Percentiles rank a stretch among this genome's conserved stretches.
Conservation (phyloP, 164 flowering plant genomes). For the Kingdonia uniflora region DNA sequence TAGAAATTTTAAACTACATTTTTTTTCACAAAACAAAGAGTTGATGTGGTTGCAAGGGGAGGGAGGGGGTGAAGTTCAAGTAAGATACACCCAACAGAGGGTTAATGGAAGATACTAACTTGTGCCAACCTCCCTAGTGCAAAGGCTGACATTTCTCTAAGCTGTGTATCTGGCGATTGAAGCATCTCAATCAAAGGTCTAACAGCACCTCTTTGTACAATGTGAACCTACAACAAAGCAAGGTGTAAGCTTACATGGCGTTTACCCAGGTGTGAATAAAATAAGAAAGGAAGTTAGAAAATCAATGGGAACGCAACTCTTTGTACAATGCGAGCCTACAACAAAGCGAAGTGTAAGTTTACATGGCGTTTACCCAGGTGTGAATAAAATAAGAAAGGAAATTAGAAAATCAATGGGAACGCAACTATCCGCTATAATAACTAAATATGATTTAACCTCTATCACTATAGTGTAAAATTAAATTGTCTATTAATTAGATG, state of each 20-base stretch:
- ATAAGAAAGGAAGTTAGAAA: not conserved
- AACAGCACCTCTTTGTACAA: slow-evolving; percentile 98
- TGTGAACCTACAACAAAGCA: slow-evolving; percentile 66
- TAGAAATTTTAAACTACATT: too few relatives aligned
- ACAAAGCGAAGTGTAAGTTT: slow-evolving; percentile 2
- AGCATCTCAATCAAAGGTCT: slow-evolving; percentile 95
- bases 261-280: not conserved
- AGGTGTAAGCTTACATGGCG: not conserved
- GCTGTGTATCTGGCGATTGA: slow-evolving; percentile 76
- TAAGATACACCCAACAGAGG: not conserved
- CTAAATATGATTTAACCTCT: not conserved
- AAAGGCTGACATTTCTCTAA: slow-evolving; percentile 96
- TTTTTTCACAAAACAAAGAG: too few relatives aligned
- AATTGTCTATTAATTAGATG: not conserved
- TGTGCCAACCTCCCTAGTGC: slow-evolving; percentile 98
- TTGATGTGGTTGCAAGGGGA: not conserved
- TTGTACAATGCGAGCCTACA: slow-evolving; percentile 93
- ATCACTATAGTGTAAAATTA: not conserved
- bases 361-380: too few relatives aligned
- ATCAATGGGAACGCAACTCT: slow-evolving; percentile 55
- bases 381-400: not conserved
- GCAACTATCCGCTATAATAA: slow-evolving; percentile 48
- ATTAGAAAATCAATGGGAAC: not conserved
- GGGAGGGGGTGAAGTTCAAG: not conserved
- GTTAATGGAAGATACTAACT: slow-evolving; percentile 27